Base-by-base conservation (phyloP, 306 rosid species). In the Gynostemma pentaphyllum region DNA sequence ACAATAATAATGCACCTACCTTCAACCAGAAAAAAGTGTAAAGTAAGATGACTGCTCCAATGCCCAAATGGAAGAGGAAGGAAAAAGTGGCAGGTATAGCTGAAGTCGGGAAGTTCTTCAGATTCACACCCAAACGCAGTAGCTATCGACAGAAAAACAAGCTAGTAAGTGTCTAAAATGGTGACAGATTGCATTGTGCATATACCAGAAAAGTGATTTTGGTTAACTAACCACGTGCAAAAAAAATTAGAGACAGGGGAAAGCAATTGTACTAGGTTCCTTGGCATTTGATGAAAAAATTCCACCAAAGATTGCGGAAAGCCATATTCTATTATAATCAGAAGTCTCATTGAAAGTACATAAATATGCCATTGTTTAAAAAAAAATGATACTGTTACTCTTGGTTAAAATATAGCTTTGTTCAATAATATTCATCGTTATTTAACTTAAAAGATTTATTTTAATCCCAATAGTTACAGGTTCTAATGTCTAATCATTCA, bases 1-100 rank as follows among this genome's bases (percentile, higher is more conserved):
- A 7, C 18, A 23, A 22, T 12, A 37, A 39, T 9, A 34, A 29
- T 47, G 59, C 49, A 62, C 76, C 65, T 84, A 94, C 99, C 99
- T 94, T 86, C 78, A 88, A 72, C 99, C 99, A 94, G 82, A 94
- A 94, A 61, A 94, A 84, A 22, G 65, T 78, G 73, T 86, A 88
- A 37, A 94, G 94, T 65, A 88, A 67, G 57, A 94, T 82, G 70
- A 92, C 95, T 60, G 90, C 88, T 28, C 76, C 98, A 67, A 86
- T 68, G 61, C 90, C 85, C 40, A 78, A 69, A 62, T 92, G 95
- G 80, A 92, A 92, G 29, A 92, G 89, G 56, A 78, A 36, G 32
- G 90, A 92, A 53, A 68, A 88, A 39, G 74, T 70, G 46, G 87
- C 85, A 30, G 91, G 89, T 67, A 67, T 67, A 15, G 83, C 75